phyloP scores from a whole-genome alignment of 768 basidiomycete genomes.

The Lepiota venenata region DNA sequence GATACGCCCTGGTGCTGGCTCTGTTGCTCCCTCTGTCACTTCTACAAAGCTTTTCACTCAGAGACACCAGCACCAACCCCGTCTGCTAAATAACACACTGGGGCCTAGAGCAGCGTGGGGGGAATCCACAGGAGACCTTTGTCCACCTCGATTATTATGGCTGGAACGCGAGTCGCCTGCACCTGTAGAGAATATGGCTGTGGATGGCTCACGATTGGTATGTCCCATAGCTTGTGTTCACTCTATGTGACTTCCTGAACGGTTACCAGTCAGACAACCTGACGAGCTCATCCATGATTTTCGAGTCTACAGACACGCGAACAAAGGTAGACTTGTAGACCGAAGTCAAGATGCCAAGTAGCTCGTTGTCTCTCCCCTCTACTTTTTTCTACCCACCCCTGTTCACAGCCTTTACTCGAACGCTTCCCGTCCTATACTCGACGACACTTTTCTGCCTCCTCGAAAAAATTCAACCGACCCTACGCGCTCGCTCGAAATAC shows the following conservation, averaged over 20 bases:
- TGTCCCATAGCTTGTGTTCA: neutral
- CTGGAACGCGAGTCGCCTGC: neutral
- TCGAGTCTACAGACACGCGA: constrained; percentile 33
- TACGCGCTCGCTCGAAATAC: constrained; percentile 82
- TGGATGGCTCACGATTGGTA: constrained; percentile 7
- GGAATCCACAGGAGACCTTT: neutral
- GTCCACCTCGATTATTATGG: neutral
- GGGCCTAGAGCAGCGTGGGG: neutral
- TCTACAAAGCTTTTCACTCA: constrained; percentile 5
- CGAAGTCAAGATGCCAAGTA: constrained; percentile 87
- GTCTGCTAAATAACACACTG: neutral
- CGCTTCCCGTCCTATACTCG: constrained; percentile 84
- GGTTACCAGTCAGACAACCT: constrained; percentile 24
- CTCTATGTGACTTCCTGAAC: too few species aligned
- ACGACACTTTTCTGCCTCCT: constrained; percentile 83
- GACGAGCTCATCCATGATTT: constrained; percentile 21
- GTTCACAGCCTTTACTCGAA: constrained; percentile 77
- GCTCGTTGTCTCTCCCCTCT: constrained; percentile 20
- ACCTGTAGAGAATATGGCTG: neutral
- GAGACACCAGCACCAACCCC: constrained; percentile 4
- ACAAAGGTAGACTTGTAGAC: constrained; percentile 89
- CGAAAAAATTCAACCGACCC: constrained; percentile 79
- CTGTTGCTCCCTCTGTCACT: neutral
- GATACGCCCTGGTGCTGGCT: constrained; percentile 40
- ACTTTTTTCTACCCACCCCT: neutral